A percentile compares a stretch with the other conserved stretches of the same genome.
Evolutionary conservation across 805 yeast species (phyloP).

Genomic region (Metschnikowia santaceciliae): DNA sequence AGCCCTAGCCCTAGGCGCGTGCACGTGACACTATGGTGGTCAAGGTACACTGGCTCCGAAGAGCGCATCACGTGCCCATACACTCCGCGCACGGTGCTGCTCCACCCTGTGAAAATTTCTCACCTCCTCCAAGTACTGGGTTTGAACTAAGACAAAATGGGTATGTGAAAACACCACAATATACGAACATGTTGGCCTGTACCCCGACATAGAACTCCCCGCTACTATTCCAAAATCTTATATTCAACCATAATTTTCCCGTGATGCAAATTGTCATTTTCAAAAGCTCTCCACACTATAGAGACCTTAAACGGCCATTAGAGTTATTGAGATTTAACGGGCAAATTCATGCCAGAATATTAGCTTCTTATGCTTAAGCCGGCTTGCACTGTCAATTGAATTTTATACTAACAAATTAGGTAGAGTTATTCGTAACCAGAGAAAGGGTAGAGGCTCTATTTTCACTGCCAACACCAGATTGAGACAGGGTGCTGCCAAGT

Average conservation of each 20-base stretch:
- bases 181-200: neutral
- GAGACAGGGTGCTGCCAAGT: slow-evolving; percentile 99
- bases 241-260: too few species aligned
- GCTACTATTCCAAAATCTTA: neutral
- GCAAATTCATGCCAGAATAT: neutral
- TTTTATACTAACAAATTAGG: slow-evolving; percentile 43
- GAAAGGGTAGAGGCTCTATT: slow-evolving; percentile 99
- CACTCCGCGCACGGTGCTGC: slow-evolving; percentile 7
- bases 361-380: neutral
- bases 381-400: neutral
- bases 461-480: slow-evolving; percentile 99
- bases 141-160: slow-evolving; percentile 18
- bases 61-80: slow-evolving; percentile 9
- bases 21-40: slow-evolving; percentile 10
- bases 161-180: slow-evolving; percentile 12
- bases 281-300: neutral
- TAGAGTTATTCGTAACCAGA: slow-evolving; percentile 99
- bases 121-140: slow-evolving; percentile 6
- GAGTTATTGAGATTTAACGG: neutral
- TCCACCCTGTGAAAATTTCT: slow-evolving; percentile 18
- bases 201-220: neutral
- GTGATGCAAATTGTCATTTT: neutral
- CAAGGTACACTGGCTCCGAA: neutral
- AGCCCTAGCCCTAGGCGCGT: slow-evolving; percentile 17
- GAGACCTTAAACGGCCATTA: neutral